A percentile compares a stretch with the other conserved stretches of the same genome.
phyloP scores from a whole-genome alignment of 306 rosid species.

The Hippophae gyantsensis region DNA sequence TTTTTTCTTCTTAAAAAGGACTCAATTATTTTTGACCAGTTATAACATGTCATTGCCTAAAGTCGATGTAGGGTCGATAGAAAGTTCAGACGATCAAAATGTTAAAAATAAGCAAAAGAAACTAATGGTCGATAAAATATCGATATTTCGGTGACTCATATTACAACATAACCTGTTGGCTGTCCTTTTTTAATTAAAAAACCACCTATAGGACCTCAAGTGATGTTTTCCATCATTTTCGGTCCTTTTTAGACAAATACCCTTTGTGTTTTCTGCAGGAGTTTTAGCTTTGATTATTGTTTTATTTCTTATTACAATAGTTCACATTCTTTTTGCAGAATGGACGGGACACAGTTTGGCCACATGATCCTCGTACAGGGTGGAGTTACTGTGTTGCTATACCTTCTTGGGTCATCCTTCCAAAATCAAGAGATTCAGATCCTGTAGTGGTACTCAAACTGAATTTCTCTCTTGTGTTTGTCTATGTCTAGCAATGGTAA shows the following conservation, averaged over 20 bases:
- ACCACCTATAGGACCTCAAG: too few relatives aligned
- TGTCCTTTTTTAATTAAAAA: too few relatives aligned
- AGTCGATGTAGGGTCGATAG: too few relatives aligned
- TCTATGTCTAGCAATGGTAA: constrained; percentile 15
- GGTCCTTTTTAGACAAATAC: not conserved
- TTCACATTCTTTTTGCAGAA: constrained; percentile 44
- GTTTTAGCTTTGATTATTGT: not conserved
- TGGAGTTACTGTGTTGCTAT: constrained; percentile 81
- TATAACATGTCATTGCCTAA: too few relatives aligned
- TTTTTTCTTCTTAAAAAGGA: too few relatives aligned
- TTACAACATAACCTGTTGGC: too few relatives aligned
- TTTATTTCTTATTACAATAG: constrained; percentile 11
- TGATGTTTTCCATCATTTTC: not conserved
- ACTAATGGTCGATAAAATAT: too few relatives aligned
- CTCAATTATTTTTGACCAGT: too few relatives aligned
- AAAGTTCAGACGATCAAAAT: too few relatives aligned
- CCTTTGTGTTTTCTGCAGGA: constrained; percentile 7
- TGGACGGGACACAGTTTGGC: constrained; percentile 79
- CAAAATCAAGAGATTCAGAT: constrained; percentile 74
- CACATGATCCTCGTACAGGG: constrained; percentile 70
- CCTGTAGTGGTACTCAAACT: constrained; percentile 71
- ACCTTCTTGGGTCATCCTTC: constrained; percentile 75
- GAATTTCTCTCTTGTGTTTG: constrained; percentile 27
- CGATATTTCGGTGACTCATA: too few relatives aligned
- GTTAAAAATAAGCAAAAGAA: too few relatives aligned